Evolutionary conservation across 2,329 filamentous ascomycete genomes (phyloP).

Genomic region (Cordyceps javanica): DNA sequence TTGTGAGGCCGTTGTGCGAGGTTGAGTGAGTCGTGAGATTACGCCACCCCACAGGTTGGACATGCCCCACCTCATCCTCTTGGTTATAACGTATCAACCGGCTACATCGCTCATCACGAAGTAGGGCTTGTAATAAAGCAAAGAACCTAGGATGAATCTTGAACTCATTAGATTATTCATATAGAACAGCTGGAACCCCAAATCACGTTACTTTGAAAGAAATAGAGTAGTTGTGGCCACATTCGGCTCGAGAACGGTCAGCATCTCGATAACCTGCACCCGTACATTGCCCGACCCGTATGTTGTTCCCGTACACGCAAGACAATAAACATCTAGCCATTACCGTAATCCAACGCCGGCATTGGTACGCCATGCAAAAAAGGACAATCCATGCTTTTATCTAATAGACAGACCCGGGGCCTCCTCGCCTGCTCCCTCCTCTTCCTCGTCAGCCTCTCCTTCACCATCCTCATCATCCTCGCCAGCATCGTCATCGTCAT

Average conservation of each 20-base stretch:
- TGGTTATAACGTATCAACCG: neutral
- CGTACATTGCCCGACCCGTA: no score
- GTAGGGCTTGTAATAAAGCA: no score
- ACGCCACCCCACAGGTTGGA: neutral
- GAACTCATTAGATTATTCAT: neutral
- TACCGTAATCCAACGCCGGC: neutral
- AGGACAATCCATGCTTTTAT: neutral
- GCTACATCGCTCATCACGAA: neutral
- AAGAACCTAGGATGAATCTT: no score
- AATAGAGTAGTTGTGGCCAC: neutral
- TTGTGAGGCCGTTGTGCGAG: neutral
- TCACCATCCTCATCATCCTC: conserved; percentile 33
- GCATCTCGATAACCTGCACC: no score
- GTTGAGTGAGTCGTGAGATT: neutral
- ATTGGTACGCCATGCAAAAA: neutral
- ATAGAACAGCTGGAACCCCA: neutral
- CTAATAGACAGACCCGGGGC: conserved; percentile 8
- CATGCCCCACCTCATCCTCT: neutral
- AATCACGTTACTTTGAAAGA: neutral
- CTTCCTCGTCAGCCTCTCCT: conserved; percentile 25
- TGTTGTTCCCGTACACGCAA: neutral
- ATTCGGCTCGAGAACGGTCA: no score
- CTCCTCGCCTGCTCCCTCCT: conserved; percentile 20
- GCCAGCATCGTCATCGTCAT: conserved; percentile 34
- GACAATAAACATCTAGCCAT: neutral